phyloP scores from a whole-genome alignment of 2,329 filamentous ascomycete species.

The Talaromyces sp. region DNA sequence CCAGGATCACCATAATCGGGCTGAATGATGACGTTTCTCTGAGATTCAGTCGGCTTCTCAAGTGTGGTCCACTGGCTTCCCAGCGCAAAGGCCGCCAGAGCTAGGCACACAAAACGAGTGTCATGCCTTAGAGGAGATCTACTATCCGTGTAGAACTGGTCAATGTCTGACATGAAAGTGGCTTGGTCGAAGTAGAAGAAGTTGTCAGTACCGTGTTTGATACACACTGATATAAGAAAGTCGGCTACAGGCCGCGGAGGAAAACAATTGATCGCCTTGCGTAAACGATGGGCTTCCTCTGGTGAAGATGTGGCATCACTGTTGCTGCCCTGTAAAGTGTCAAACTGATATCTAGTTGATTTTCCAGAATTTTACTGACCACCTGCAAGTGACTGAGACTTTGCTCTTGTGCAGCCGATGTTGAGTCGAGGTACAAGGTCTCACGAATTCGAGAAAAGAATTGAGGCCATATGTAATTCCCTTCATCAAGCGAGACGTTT shows the following conservation, averaged over 20 bases:
- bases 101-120: constrained; percentile 26
- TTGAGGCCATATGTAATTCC: constrained; percentile 3
- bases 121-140: constrained; percentile 20
- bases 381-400: not conserved
- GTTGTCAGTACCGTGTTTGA: not conserved
- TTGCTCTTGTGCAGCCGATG: constrained; percentile 34
- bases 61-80: not conserved
- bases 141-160: not conserved
- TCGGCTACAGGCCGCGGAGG: not conserved
- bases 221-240: not conserved
- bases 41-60: not conserved
- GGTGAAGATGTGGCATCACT: not conserved
- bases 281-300: not conserved
- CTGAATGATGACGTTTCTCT: constrained; percentile 21
- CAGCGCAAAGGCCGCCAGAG: not conserved
- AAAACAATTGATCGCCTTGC: not conserved
- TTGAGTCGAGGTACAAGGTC: constrained; percentile 17
- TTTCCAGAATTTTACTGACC: not conserved
- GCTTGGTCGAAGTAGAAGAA: constrained; percentile 1
- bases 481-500: not conserved
- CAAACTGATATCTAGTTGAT: not conserved
- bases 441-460: constrained; percentile 5
- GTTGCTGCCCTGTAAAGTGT: not conserved
- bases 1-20: constrained; percentile 25
- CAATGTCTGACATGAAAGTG: not conserved